These are phyloP conservation scores for Helotiales sp. DNA, from an alignment of 2,329 filamentous ascomycete genomes.

Conservation along the genomic window DNA sequence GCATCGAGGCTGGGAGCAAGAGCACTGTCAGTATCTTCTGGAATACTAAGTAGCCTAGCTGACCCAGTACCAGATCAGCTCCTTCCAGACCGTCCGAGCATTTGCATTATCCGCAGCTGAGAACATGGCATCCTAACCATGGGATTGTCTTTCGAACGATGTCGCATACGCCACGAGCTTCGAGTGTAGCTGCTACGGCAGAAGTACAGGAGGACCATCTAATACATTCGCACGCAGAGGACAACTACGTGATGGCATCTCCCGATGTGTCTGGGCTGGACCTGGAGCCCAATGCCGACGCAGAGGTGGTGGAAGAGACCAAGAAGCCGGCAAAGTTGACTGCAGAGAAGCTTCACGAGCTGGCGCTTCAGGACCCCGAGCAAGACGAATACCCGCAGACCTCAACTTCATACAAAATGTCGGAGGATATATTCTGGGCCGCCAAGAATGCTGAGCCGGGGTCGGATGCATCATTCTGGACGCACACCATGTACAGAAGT, in stretches of 20 bases:
- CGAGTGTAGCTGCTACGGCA: slow-evolving; percentile 22
- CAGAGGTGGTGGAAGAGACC: slow-evolving; percentile 8
- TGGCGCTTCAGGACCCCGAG: slow-evolving; percentile 21
- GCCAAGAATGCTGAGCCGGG: slow-evolving; percentile 49
- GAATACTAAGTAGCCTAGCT: not conserved
- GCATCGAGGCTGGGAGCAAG: slow-evolving; percentile 16
- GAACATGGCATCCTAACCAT: slow-evolving; percentile 40
- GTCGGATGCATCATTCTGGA: slow-evolving; percentile 61
- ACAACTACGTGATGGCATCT: slow-evolving; percentile 23
- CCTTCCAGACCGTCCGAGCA: slow-evolving; percentile 7
- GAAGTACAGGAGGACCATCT: slow-evolving; percentile 19
- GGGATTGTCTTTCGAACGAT: slow-evolving; percentile 40
- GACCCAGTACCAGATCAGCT: slow-evolving; percentile 12
- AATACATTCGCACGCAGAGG: slow-evolving; percentile 23
- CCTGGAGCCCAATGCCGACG: not conserved
- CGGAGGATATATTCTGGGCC: slow-evolving; percentile 44
- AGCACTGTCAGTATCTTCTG: slow-evolving; percentile 24
- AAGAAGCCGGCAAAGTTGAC: not conserved
- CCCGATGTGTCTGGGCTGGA: not conserved
- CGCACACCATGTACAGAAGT: slow-evolving; percentile 65
- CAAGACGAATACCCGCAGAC: slow-evolving; percentile 39
- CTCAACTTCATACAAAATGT: slow-evolving; percentile 47
- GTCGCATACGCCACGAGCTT: slow-evolving; percentile 12
- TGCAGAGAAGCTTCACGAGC: not conserved
- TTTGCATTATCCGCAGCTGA: slow-evolving; percentile 12